Base-by-base conservation (phyloP, 768 basidiomycete genomes). In the Phylloporus scabripes region DNA sequence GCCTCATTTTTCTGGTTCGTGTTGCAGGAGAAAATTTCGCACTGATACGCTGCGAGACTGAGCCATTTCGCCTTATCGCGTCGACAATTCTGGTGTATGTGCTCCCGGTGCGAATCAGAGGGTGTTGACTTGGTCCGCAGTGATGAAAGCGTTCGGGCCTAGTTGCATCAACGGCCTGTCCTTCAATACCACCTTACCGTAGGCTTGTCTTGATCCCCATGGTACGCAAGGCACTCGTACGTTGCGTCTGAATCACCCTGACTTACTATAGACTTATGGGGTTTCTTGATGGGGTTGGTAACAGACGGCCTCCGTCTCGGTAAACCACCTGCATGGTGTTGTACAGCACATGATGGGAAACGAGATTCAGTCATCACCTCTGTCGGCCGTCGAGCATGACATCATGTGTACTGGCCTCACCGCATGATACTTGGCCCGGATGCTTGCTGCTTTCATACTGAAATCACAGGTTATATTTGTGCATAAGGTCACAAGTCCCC, bases 31-130 rank as follows among this genome's bases (percentile, higher is more conserved):
- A 23, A 23, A 23, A 2, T 2, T 23, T 23, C 5, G 5, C 21
- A 23, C 21, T 23, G 21, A 23, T 23, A 23, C 21, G 5, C 21
- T 23, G n/a, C n/a, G n/a, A n/a, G n/a, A n/a, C n/a, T n/a, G n/a
- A n/a, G n/a, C n/a, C 21, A 23, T 23, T 23, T 23, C 21, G 5
- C 21, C 21, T 23, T 23, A 23, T 23, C 21, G 21, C 21, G 21
- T 23, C 3, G 21, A 23, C 5, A 15, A 15, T 33, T n/a, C n/a
- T n/a, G 12, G n/a, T 49, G 58, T 56, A 53, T 32, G 54, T 63
- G 21, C 11, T 23, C 9, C 21, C 20, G 28, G 15, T 21, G 14
- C 21, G 14, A 24, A 40, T 24, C 14, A 10, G 41, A 28, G 21
- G 21, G 21, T 14, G 11, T 39, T 39, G 20, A 39, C 9, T 12